Evolutionary conservation across 495 filamentous ascomycete genomes (phyloP).

Genomic region (Aspergillus ostianus): DNA sequence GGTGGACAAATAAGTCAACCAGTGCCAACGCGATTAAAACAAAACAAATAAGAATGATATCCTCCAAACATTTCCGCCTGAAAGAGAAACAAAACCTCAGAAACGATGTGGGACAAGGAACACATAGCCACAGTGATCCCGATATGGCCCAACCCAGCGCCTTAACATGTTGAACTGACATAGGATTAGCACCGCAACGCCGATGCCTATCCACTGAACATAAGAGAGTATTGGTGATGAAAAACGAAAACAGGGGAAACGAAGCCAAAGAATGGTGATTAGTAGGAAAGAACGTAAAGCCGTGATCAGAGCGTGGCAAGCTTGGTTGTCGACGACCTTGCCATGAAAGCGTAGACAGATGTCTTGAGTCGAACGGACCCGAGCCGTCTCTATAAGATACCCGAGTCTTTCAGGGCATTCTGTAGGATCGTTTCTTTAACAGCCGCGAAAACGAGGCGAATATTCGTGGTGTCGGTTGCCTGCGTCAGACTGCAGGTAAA

Average conservation of each 20-base stretch:
- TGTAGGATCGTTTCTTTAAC: constrained; percentile 99
- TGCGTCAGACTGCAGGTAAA: constrained; percentile 73
- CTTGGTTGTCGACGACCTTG: neutral
- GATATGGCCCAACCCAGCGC: constrained; percentile 31
- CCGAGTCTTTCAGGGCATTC: constrained; percentile 96
- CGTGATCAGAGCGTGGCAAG: constrained; percentile 2
- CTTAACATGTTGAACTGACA: constrained; percentile 28
- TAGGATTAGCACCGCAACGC: constrained; percentile 33
- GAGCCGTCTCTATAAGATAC: constrained; percentile 65
- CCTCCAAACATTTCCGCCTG: neutral
- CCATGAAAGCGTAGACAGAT: neutral
- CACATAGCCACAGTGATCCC: neutral
- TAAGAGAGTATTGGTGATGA: constrained; percentile 20
- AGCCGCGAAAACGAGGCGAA: constrained; percentile 94
- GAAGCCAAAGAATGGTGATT: constrained; percentile 11
- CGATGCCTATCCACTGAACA: constrained; percentile 34
- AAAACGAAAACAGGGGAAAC: constrained; percentile 14
- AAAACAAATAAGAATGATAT: constrained; percentile 13
- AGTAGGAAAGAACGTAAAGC: constrained; percentile 10
- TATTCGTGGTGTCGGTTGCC: constrained; percentile 97
- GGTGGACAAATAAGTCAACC: neutral
- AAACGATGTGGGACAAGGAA: neutral
- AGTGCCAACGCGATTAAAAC: neutral
- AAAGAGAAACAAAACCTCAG: neutral
- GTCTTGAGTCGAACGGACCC: neutral